Base-by-base conservation (phyloP, 164 flowering plant genomes). In the Brasenia schreberi region DNA sequence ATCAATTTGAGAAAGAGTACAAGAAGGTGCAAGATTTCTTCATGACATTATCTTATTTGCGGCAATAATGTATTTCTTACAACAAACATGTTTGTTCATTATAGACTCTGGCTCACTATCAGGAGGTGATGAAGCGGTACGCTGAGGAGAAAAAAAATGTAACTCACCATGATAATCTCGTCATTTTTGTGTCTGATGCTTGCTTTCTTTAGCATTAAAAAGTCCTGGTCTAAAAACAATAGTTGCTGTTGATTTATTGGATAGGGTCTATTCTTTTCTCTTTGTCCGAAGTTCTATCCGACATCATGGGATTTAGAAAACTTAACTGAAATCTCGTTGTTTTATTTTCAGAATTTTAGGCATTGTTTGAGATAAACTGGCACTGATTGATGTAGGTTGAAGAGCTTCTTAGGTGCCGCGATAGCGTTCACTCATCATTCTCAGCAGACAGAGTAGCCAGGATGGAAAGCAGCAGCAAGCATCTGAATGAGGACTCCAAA, bases 381-480 rank as follows among this genome's bases (percentile, higher is more conserved):
- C 53, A 3, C 5, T 45, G 53, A 45, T 45, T 45, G 53, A n/a
- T 70, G 65, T 58, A 65, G 97, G 99, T 95, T 23, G 99, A 95
- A 71, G 99, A 92, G 73, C 80, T 95, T 64, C 84, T 95, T 53
- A 95, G 88, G 77, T 84, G 83, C 68, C 81, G 97, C 66, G 99
- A 95, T 58, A 74, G 58, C 61, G 84, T 95, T 70, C 94, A 92
- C 43, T 73, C 92, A n/a, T 77, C 99, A 17, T 95, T 90, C 74
- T 87, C 89, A 4, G n/a, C 27, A 7, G 4, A 14, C 62, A 60
- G 5, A n/a, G 18, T 33, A 16, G 56, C 69, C 45, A 85, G 71
- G 71, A 33, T 80, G 59, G 69, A 65, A 17, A 70, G 81, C 58
- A 73, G 85, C 53, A 4, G 53, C 53, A 89, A 79, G 82, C 60